Conservation (phyloP, 2,329 filamentous ascomycete genomes). For the Malbranchea zuffiana region DNA sequence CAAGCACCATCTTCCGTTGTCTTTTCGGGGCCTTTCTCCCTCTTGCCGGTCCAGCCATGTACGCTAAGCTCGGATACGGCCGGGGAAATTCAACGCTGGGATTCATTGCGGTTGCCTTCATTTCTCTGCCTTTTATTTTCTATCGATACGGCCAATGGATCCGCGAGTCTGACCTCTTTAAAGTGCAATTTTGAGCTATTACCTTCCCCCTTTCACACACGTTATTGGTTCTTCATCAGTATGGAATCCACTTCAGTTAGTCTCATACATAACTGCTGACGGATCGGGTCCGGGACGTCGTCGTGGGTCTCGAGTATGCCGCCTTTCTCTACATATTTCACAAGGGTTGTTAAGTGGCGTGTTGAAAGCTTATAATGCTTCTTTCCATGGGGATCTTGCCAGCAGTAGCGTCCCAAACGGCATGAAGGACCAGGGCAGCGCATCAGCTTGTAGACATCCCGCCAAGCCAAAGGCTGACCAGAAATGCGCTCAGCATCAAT, state of each 20-base stretch:
- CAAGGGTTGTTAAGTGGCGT: conserved; percentile 22
- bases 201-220: no score
- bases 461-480: conserved; percentile 10
- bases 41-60: conserved; percentile 12
- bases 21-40: conserved; percentile 32
- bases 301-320: conserved; percentile 18
- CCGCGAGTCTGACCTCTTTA: no score
- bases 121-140: no score
- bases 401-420: conserved; percentile 20
- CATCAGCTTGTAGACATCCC: conserved; percentile 11
- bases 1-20: conserved; percentile 32
- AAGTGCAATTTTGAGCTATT: no score
- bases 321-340: conserved; percentile 21
- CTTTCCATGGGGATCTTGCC: conserved; percentile 23
- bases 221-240: no score
- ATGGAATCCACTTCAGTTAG: conserved; percentile 24
- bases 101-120: no score
- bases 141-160: no score
- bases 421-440: conserved; percentile 7
- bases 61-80: conserved; percentile 33
- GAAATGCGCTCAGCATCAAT: conserved; percentile 7
- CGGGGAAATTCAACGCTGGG: conserved; percentile 53
- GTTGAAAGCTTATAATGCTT: conserved; percentile 26
- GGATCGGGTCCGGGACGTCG: conserved; percentile 23
- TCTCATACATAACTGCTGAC: conserved; percentile 25